Percentiles rank a stretch among this genome's conserved stretches.
Evolutionary conservation across 805 yeast genomes (phyloP).

Genomic region (Suhomyces sp.): DNA sequence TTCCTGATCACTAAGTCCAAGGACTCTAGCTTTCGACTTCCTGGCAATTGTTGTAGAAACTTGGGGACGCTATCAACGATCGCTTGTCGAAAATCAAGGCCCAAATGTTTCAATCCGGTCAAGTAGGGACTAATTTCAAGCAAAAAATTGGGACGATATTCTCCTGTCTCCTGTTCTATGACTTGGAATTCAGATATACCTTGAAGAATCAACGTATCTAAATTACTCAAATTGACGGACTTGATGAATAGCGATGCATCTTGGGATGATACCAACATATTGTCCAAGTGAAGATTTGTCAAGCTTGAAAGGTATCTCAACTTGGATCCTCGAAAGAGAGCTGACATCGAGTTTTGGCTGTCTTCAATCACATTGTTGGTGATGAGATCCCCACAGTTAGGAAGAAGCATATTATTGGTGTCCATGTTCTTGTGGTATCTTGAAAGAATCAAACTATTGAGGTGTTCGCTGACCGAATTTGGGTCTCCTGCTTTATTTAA

Average conservation of each 20-base stretch:
- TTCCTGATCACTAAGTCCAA: slow-evolving; percentile 43
- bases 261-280: slow-evolving; percentile 20
- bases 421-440: slow-evolving; percentile 18
- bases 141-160: no score
- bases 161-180: slow-evolving; percentile 8
- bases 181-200: slow-evolving; percentile 38
- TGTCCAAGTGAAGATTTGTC: slow-evolving; percentile 21
- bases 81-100: slow-evolving; percentile 43
- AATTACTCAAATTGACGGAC: slow-evolving; percentile 18
- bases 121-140: slow-evolving; percentile 24
- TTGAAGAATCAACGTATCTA: slow-evolving; percentile 30
- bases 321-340: slow-evolving; percentile 13
- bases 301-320: slow-evolving; percentile 15
- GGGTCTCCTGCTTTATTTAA: slow-evolving; percentile 6
- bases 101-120: slow-evolving; percentile 23
- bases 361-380: slow-evolving; percentile 9
- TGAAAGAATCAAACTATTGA: slow-evolving; percentile 19
- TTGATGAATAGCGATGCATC: slow-evolving; percentile 21
- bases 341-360: slow-evolving; percentile 7
- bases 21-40: slow-evolving; percentile 20
- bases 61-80: slow-evolving; percentile 39
- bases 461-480: slow-evolving; percentile 10
- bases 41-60: slow-evolving; percentile 25
- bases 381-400: slow-evolving; percentile 17
- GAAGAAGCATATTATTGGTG: slow-evolving; percentile 9